Evolutionary conservation across 805 yeast genomes (phyloP), one percentile per base, ranked within the genome.

Genomic region (Myxozyma geophila): DNA sequence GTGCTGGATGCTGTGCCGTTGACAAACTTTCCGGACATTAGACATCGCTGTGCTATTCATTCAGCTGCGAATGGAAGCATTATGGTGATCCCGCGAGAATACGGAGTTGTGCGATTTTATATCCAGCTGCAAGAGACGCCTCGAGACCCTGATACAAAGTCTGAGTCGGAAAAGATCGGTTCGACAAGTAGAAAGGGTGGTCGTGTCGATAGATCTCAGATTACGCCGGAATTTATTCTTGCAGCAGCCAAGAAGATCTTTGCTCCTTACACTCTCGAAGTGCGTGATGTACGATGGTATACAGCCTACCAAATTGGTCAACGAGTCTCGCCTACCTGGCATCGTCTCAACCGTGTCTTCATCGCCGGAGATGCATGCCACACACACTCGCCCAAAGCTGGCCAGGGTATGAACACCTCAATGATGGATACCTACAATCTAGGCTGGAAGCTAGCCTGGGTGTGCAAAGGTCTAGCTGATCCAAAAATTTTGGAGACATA

Each of bases 11-110:
- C 75, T 52, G 77, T 74, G 36, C 76, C 77, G n/a, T 55, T 72
- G 35, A 76, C 78, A 2, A 70, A 76, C 56, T 76, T 75, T 68
- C 79, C 79, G 2, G 79, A 76, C 70, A 73, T 76, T 62, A 64
- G 78, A 56, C 69, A 67, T 40, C 69, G 76, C 15, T 71, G 75
- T 62, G 78, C 77, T 13, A 74, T 76, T 54, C 77, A 74, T 44
- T 75, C 78, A 19, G 72, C 70, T 21, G 71, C 69, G 33, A 62
- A 67, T 44, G 78, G 78, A 1, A 70, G 77, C 10, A 70, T 76
- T 36, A 73, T 76, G 76, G 71, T 73, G 40, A 75, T 76, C 23
- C 79, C 79, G 41, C 67, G 79, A 40, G 79, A 76, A 60, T 72
- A 71, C 39, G 76, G 72, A 46, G 57, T 76, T 41, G 76, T 74